Evolutionary conservation across 768 basidiomycete species (phyloP).

Genomic region (Coprinopsis sp.): DNA sequence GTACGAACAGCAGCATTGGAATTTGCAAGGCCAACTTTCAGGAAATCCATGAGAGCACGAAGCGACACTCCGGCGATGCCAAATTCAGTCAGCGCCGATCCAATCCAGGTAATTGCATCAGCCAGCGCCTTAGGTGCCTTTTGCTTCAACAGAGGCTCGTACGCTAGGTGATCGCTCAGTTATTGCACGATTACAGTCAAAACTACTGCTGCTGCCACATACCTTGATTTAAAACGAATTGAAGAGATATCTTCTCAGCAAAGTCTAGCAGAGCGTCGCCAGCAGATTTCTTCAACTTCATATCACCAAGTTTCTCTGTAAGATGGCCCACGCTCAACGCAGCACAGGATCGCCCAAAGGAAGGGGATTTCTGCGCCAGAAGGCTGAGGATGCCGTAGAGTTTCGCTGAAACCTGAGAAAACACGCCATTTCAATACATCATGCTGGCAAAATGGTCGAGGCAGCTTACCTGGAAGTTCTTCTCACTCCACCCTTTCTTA

Average conservation of each 20-base stretch:
- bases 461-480: slow-evolving; percentile 85
- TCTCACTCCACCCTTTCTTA: slow-evolving; percentile 97
- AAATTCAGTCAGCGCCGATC: slow-evolving; percentile 81
- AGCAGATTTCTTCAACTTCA: slow-evolving; percentile 95
- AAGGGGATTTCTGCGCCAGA: slow-evolving; percentile 74
- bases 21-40: slow-evolving; percentile 83
- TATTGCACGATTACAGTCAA: not conserved
- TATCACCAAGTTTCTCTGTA: slow-evolving; percentile 91
- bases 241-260: slow-evolving; percentile 89
- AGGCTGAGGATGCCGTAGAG: slow-evolving; percentile 71
- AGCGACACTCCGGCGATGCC: slow-evolving; percentile 85
- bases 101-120: slow-evolving; percentile 87
- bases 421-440: slow-evolving; percentile 3
- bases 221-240: slow-evolving; percentile 94
- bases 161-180: slow-evolving; percentile 47
- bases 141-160: slow-evolving; percentile 89
- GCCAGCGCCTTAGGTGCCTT: slow-evolving; percentile 97
- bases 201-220: slow-evolving; percentile 15
- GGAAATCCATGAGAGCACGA: slow-evolving; percentile 81
- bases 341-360: slow-evolving; percentile 80
- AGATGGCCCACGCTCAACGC: slow-evolving; percentile 80
- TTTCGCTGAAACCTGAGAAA: slow-evolving; percentile 78
- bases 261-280: slow-evolving; percentile 80
- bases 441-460: slow-evolving; percentile 1
- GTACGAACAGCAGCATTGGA: slow-evolving; percentile 93